Evolutionary conservation across 768 basidiomycete genomes (phyloP).

Genomic region (Pulveroboletus sp.): DNA sequence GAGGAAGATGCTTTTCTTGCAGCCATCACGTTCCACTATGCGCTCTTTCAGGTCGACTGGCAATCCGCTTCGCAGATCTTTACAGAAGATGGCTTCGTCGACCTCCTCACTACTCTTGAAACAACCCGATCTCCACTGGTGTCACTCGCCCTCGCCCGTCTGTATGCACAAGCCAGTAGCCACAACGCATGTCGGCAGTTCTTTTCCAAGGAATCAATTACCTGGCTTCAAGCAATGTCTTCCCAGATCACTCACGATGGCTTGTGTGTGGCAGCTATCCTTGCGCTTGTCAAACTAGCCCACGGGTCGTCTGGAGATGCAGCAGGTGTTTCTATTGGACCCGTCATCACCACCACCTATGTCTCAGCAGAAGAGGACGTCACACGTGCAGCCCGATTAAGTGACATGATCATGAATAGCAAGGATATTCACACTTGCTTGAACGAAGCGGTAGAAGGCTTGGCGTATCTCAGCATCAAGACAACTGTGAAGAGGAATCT

Average conservation of each 20-base stretch:
- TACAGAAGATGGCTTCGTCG: conserved; percentile 54
- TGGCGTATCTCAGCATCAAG: conserved; percentile 75
- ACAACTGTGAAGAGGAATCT: conserved; percentile 59
- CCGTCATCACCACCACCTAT: conserved; percentile 8
- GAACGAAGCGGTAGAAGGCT: conserved; percentile 71
- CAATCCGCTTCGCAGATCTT: conserved; percentile 63
- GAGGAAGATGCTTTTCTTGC: conserved; percentile 48
- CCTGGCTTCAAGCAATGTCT: conserved; percentile 66
- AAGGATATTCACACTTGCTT: conserved; percentile 39
- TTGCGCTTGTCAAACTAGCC: conserved; percentile 75
- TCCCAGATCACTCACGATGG: conserved; percentile 40
- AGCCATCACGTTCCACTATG: conserved; percentile 65
- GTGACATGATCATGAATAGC: conserved; percentile 43
- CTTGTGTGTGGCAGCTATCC: conserved; percentile 59
- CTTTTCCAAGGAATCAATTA: conserved; percentile 48
- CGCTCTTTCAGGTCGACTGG: conserved; percentile 81
- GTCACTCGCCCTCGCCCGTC: conserved; percentile 58
- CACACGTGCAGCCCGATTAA: conserved; percentile 52
- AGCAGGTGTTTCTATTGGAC: conserved; percentile 10
- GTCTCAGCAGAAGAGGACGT: conserved; percentile 31
- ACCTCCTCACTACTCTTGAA: conserved; percentile 62
- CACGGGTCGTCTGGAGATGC: conserved; percentile 50
- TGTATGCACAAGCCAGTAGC: conserved; percentile 72
- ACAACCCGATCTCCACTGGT: conserved; percentile 48
- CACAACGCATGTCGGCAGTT: conserved; percentile 66